These are phyloP conservation scores for Phialophora verrucosa DNA, from an alignment of 2,329 filamentous ascomycete genomes.

Conservation along the genomic window DNA sequence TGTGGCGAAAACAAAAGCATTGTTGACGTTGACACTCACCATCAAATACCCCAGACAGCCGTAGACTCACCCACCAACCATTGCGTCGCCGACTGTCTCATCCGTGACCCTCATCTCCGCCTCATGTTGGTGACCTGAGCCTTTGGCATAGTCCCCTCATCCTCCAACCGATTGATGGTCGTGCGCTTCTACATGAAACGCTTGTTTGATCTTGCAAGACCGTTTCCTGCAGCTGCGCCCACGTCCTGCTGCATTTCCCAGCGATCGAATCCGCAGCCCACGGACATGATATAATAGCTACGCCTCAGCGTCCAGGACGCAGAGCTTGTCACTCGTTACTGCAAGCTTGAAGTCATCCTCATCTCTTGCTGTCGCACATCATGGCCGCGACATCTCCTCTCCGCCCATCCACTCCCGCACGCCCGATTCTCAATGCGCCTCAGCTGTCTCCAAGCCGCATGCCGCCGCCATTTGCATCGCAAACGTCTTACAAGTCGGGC, in stretches of 20 bases:
- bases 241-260: neutral
- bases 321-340: conserved; percentile 7
- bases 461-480: conserved; percentile 18
- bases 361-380: neutral
- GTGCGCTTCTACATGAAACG: conserved; percentile 8
- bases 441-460: conserved; percentile 34
- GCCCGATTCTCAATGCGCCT: conserved; percentile 22
- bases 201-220: conserved; percentile 15
- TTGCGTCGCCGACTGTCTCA: neutral
- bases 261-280: conserved; percentile 4
- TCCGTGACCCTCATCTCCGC: neutral
- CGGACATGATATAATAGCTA: conserved; percentile 21
- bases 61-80: conserved; percentile 11
- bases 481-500: conserved; percentile 45
- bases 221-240: conserved; percentile 13
- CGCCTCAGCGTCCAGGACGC: conserved; percentile 2
- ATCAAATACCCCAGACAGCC: conserved; percentile 10
- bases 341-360: neutral
- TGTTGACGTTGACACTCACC: conserved; percentile 21
- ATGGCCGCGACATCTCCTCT: conserved; percentile 29
- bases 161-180: conserved; percentile 1
- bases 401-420: conserved; percentile 28
- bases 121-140: neutral
- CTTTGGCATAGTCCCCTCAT: neutral
- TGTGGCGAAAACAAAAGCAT: conserved; percentile 6